phyloP scores from a whole-genome alignment of 768 basidiomycete species.

The Naematelia aurantialba region DNA sequence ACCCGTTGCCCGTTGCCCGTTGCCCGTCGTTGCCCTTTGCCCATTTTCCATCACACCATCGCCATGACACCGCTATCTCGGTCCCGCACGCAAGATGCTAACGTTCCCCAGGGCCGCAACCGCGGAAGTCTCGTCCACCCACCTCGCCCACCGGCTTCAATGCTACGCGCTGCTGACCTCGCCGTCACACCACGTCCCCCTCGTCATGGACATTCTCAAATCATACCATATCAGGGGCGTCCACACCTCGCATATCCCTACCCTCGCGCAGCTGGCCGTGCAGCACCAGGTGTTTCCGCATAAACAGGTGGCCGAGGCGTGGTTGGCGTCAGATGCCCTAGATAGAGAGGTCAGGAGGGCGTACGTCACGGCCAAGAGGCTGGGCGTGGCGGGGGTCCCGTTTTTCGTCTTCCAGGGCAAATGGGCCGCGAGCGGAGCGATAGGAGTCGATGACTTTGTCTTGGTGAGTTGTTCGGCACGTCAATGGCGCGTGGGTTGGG shows the following conservation, averaged over 20 bases:
- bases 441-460: conserved; percentile 35
- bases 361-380: conserved; percentile 20
- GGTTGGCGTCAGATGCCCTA: conserved; percentile 23
- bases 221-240: conserved; percentile 15
- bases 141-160: conserved; percentile 28
- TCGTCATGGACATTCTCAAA: conserved; percentile 29
- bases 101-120: no score
- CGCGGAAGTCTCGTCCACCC: conserved; percentile 22
- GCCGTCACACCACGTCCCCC: conserved; percentile 19
- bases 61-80: no score
- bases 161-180: conserved; percentile 16
- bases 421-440: conserved; percentile 34
- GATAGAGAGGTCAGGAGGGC: conserved; percentile 28
- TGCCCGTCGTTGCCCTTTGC: no score
- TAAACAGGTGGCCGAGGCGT: conserved; percentile 13
- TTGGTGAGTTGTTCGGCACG: conserved; percentile 25
- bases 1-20: no score
- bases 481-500: background rate
- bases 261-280: conserved; percentile 17
- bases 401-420: conserved; percentile 39
- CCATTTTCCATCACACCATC: background rate
- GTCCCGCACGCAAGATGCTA: no score
- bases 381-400: conserved; percentile 38
- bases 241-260: conserved; percentile 21
- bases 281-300: conserved; percentile 22